Base-by-base conservation (phyloP, 768 basidiomycete genomes). In the Tricholoma furcatifolium region DNA sequence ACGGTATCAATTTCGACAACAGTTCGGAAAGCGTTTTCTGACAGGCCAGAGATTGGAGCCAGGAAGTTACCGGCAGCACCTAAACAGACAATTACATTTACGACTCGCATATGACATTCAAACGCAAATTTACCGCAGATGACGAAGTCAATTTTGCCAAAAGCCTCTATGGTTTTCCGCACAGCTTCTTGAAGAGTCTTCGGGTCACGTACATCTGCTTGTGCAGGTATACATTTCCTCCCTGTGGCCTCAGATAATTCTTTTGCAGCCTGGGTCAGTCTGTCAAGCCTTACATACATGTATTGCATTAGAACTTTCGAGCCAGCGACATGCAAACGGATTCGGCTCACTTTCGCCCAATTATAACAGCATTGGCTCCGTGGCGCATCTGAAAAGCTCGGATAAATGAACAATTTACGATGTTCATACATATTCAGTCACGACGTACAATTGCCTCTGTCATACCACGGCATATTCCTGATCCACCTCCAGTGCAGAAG, bases 21-120 rank as follows among this genome's bases (percentile, higher is more conserved):
- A 1, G 94, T 93, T 65, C 76, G 82, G 78, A 98, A 98, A 2
- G 85, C 96, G 63, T 93, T 94, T 65, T 90, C 85, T 2, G 91
- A 93, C 54, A 97, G 78, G 1, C 78, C 82, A 35, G 83, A 81
- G 53, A 96, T 91, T 14, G 93, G 87, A 1, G 88, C 88, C 24
- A 99, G 76, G 73, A 98, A 99, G 73, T 98, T 99, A 2, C 96
- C 96, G 53, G 96, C 96, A 38, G 94, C 94, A 56, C 92, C 92
- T 93, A 63, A 23, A 35, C 15, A 31, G 17, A 41, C 40, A 32
- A 44, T 17, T 36, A 12, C 18, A n/a, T n/a, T n/a, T 24, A 34
- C 32, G 20, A 21, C 30, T 39, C n/a, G 6, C n/a, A n/a, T n/a
- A n/a, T n/a, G 23, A 6, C 20, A 24, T n/a, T 35, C 12, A 4